Evolutionary conservation across 2,329 filamentous ascomycete species (phyloP).

Genomic region (Fusarium austroafricanum): DNA sequence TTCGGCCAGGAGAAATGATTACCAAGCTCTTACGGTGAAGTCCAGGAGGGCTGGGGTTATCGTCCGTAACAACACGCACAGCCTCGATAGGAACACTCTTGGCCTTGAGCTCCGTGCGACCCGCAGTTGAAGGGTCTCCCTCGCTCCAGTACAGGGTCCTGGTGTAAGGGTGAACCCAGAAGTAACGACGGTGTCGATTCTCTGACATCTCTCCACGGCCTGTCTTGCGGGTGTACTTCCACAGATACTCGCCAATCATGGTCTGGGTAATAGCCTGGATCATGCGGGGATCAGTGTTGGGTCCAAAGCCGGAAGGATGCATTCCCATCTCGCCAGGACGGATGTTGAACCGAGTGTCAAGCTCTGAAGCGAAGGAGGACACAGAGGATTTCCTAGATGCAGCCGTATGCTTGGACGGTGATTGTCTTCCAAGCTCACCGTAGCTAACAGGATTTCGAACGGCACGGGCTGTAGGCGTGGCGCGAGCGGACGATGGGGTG

Average conservation of each 20-base stretch:
- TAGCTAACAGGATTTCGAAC: constrained; percentile 60
- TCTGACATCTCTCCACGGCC: constrained; percentile 90
- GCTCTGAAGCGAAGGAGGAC: constrained; percentile 93
- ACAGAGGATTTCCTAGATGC: constrained; percentile 77
- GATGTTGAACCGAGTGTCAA: constrained; percentile 91
- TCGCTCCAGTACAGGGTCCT: constrained; percentile 97
- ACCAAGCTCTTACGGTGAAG: constrained; percentile 94
- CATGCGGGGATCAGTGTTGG: constrained; percentile 92
- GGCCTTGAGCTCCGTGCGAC: constrained; percentile 77
- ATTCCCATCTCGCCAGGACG: constrained; percentile 66
- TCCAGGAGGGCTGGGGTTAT: constrained; percentile 94
- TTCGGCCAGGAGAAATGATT: constrained; percentile 87
- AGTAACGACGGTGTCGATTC: constrained; percentile 93
- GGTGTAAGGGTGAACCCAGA: constrained; percentile 99
- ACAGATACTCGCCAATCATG: constrained; percentile 98
- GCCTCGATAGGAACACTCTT: constrained; percentile 97
- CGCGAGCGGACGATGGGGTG: constrained; percentile 67
- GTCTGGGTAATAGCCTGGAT: constrained; percentile 99
- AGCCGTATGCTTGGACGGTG: constrained; percentile 56
- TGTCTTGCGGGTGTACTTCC: constrained; percentile 98
- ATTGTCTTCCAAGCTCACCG: constrained; percentile 61
- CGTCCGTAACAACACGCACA: constrained; percentile 90
- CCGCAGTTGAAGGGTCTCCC: constrained; percentile 82
- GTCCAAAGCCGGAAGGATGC: constrained; percentile 68
- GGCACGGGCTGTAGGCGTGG: constrained; percentile 68